Evolutionary conservation across 805 yeast genomes (phyloP).

Genomic region (Ogataea zsoltii): DNA sequence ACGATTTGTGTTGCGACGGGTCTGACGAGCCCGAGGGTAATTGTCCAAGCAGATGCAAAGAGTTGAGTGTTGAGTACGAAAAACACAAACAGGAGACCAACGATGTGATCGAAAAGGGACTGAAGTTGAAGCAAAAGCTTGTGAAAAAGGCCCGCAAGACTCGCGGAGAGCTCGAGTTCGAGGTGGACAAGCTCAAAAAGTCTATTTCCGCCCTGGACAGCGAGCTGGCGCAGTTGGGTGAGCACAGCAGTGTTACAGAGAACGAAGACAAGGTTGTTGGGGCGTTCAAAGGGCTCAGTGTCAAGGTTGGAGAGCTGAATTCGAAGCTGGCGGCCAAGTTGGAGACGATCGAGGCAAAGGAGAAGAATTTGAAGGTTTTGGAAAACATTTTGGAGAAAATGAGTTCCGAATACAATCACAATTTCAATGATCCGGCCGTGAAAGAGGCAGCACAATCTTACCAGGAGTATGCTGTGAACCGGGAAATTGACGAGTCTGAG

Average conservation of each 20-base stretch:
- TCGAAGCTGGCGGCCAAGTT: slow-evolving; percentile 18
- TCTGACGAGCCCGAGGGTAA: slow-evolving; percentile 65
- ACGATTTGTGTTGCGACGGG: slow-evolving; percentile 90
- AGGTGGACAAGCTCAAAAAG: neutral
- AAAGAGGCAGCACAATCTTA: slow-evolving; percentile 63
- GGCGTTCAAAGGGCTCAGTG: slow-evolving; percentile 8
- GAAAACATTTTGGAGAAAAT: slow-evolving; percentile 52
- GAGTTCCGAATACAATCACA: slow-evolving; percentile 67
- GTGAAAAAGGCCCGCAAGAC: slow-evolving; percentile 30
- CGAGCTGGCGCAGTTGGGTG: slow-evolving; percentile 22
- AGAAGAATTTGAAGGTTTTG: slow-evolving; percentile 32
- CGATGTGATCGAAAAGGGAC: slow-evolving; percentile 35
- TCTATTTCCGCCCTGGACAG: slow-evolving; percentile 28
- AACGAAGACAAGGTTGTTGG: slow-evolving; percentile 6
- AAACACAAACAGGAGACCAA: slow-evolving; percentile 17
- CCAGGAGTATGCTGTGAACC: slow-evolving; percentile 48
- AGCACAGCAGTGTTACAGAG: neutral
- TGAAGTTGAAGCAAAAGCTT: slow-evolving; percentile 34
- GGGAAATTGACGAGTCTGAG: slow-evolving; percentile 18
- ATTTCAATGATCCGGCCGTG: slow-evolving; percentile 85
- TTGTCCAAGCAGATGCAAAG: slow-evolving; percentile 61
- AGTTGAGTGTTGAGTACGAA: slow-evolving; percentile 44
- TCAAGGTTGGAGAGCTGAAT: slow-evolving; percentile 10
- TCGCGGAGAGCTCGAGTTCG: slow-evolving; percentile 22
- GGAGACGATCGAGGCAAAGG: slow-evolving; percentile 13